Evolutionary conservation across 345 rosid genomes (phyloP).

Genomic region (Trapa bicornis): DNA sequence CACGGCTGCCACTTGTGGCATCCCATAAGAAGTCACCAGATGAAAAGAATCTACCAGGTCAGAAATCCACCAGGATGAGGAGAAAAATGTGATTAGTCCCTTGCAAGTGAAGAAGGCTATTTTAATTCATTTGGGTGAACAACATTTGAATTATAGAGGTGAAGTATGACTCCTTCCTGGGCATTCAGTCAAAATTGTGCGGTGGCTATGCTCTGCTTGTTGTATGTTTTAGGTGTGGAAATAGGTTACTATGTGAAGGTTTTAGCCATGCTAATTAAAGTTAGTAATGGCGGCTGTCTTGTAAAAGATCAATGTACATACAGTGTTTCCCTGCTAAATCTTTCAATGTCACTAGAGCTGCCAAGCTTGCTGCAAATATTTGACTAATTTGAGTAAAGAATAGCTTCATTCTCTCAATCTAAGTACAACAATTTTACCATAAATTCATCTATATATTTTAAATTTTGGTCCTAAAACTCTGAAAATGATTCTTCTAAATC

Average conservation of each 20-base stretch:
- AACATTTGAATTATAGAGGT: not conserved
- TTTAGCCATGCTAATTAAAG: not conserved
- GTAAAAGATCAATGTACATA: not conserved
- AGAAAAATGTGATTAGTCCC: constrained; percentile 18
- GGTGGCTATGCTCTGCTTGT: not conserved
- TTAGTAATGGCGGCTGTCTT: not conserved
- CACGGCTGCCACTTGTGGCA: constrained; percentile 51
- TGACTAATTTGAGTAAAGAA: not conserved
- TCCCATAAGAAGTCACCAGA: constrained; percentile 10
- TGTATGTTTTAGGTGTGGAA: not conserved
- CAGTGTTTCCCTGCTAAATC: not conserved
- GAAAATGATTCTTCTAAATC: no score
- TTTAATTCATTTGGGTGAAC: not conserved
- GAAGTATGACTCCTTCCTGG: not conserved
- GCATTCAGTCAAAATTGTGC: not conserved
- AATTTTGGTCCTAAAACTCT: no score
- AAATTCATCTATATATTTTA: no score
- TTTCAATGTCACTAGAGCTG: not conserved
- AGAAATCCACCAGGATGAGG: constrained; percentile 29
- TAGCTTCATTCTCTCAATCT: not conserved
- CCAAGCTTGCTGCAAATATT: not conserved
- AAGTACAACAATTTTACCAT: no score
- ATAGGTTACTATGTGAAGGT: not conserved
- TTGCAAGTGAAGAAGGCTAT: not conserved
- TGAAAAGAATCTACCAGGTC: constrained; percentile 20